Evolutionary conservation across 2,329 filamentous ascomycete species (phyloP).

Genomic region (Hymenoscyphus infarciens): DNA sequence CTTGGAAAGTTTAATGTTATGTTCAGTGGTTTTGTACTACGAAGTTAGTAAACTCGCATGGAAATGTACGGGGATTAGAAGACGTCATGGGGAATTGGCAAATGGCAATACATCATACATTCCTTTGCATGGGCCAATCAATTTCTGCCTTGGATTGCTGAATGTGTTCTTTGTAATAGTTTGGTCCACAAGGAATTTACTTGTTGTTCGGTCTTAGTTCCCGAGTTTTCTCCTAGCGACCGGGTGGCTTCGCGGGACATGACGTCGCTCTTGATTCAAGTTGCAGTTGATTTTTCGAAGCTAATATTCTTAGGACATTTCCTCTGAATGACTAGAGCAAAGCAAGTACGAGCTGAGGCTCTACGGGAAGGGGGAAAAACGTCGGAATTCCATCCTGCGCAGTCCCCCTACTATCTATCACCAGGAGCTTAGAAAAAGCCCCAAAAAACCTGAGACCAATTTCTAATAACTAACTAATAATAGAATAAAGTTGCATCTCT

Average conservation of each 20-base stretch:
- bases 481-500: too few relatives aligned
- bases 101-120: not conserved
- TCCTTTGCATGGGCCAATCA: not conserved
- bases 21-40: not conserved
- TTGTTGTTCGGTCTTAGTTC: not conserved
- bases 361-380: too few relatives aligned
- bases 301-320: too few relatives aligned
- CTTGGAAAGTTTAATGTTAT: not conserved
- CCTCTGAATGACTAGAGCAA: too few relatives aligned
- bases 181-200: not conserved
- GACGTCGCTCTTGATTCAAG: too few relatives aligned
- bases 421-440: too few relatives aligned
- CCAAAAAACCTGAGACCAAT: too few relatives aligned
- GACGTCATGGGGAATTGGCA: conserved; percentile 7
- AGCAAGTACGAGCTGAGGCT: too few relatives aligned
- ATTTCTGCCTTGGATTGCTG: not conserved
- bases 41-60: not conserved
- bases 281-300: too few relatives aligned
- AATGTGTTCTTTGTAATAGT: not conserved
- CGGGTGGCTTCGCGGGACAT: not conserved
- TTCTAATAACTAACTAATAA: too few relatives aligned
- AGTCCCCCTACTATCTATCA: too few relatives aligned
- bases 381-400: too few relatives aligned
- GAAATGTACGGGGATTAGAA: conserved; percentile 1
- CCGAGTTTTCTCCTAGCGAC: not conserved